Evolutionary conservation across 2,329 filamentous ascomycete species (phyloP), one percentile per base, ranked within the genome.

Genomic region (Sclerotinia subarctica): DNA sequence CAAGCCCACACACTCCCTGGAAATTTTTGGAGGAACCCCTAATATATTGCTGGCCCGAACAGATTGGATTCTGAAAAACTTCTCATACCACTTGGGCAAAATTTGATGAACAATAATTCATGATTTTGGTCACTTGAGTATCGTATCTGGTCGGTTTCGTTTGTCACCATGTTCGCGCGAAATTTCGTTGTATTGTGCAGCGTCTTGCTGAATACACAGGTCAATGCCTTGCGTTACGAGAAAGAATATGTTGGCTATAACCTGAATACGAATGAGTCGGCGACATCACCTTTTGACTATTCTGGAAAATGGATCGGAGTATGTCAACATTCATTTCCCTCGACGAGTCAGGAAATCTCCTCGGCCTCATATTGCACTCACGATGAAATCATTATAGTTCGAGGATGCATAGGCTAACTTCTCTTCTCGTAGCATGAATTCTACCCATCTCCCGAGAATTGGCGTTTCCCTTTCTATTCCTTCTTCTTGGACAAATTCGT

Each of bases 401-500:
- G 38, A 24, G 32, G 38, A 49, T 19, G 24, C 59, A 26, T 51
- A 38, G 46, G 46, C 59, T 63, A 38, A 63, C 46, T 19, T 26
- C 26, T 52, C 29, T 63, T 42, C 26, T 17, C 59, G 46, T 26
- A 82, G 70, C 84, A 86, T 74, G 77, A 74, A 5, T 89, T 85
- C 71, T 75, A 78, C 24, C 78, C 80, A 0, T 89, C 86, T 26
- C 87, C 88, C 1, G 75, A 79, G 0, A 89, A 86, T 72, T 90
- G 88, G 88, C 82, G 88, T 35, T 83, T 90, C 70, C 88, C 88
- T 0, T 85, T 89, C 74, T 90, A 90, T 75, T 88, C 86, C 11
- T 78, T 90, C 57, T 88, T 88, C 74, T 77, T 88, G 15, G 87
- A 90, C 75, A 80, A 86, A 69, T 90, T 85, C 73, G 86, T 88